Conservation (phyloP, 2,329 filamentous ascomycete genomes). For the Phaeosphaeriaceae sp. region DNA sequence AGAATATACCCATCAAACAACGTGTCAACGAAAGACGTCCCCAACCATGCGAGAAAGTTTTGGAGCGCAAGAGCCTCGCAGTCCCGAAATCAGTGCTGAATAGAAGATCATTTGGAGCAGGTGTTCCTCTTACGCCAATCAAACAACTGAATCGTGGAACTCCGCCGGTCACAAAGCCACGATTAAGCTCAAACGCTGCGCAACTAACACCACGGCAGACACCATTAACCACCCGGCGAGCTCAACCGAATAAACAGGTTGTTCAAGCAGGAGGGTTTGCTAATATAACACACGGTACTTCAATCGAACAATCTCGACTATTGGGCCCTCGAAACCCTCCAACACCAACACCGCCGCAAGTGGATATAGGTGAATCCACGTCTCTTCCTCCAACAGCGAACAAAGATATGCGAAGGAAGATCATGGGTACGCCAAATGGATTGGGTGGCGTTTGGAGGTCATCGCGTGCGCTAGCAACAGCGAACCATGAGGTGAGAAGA, state of each 20-base stretch:
- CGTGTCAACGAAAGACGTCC: conserved; percentile 20
- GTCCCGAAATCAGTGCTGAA: conserved; percentile 13
- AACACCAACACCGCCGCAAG: conserved; percentile 13
- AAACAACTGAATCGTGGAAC: conserved; percentile 24
- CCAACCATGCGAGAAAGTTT: conserved; percentile 25
- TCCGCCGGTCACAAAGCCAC: conserved; percentile 23
- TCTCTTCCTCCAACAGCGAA: conserved; percentile 23
- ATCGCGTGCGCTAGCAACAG: conserved; percentile 23
- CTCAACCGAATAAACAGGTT: conserved; percentile 11
- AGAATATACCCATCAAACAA: conserved; percentile 29
- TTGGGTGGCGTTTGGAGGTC: conserved; percentile 27
- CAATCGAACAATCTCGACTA: conserved; percentile 19
- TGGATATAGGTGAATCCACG: conserved; percentile 2
- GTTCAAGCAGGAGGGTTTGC: not conserved
- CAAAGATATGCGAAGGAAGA: conserved; percentile 25
- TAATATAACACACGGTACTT: not conserved
- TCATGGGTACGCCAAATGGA: conserved; percentile 26
- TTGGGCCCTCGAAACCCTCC: conserved; percentile 21
- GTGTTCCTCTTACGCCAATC: conserved; percentile 13
- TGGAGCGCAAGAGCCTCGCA: conserved; percentile 27
- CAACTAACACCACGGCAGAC: conserved; percentile 30
- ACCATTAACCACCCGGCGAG: conserved; percentile 26
- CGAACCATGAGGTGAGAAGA: conserved; percentile 43
- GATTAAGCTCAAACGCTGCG: conserved; percentile 19
- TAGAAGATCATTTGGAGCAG: conserved; percentile 25